phyloP scores from a whole-genome alignment of 805 yeast genomes.

The Ogataea chonburiensis region DNA sequence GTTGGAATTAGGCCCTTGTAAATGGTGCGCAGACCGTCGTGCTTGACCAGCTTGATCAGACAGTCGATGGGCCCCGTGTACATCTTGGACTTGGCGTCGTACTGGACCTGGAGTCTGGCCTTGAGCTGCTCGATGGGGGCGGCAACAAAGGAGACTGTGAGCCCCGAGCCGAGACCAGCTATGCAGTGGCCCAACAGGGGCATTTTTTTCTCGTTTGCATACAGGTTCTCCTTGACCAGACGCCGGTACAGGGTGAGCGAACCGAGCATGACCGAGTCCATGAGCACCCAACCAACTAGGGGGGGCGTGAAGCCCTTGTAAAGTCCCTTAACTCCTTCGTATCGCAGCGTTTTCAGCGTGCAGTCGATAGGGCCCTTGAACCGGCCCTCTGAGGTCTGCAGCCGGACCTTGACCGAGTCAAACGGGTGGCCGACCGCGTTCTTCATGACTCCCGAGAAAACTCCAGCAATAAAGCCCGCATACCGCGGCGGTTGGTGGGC shows the following conservation, averaged over 20 bases:
- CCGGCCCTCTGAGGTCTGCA: constrained; percentile 71
- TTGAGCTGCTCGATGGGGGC: constrained; percentile 91
- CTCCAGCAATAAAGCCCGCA: constrained; percentile 85
- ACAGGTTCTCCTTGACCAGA: constrained; percentile 61
- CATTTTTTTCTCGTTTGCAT: constrained; percentile 56
- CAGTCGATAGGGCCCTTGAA: constrained; percentile 85
- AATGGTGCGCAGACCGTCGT: constrained; percentile 67
- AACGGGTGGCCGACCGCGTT: constrained; percentile 92
- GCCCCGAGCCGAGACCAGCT: constrained; percentile 82
- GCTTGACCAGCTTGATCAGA: constrained; percentile 51
- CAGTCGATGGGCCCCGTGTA: constrained; percentile 84
- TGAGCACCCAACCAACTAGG: constrained; percentile 86
- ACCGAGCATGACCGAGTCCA: constrained; percentile 92
- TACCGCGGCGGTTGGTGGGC: constrained; percentile 41
- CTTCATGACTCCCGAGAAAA: constrained; percentile 82
- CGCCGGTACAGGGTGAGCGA: constrained; percentile 76
- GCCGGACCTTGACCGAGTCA: constrained; percentile 83
- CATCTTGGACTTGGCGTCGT: constrained; percentile 65
- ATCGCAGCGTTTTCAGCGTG: constrained; percentile 62
- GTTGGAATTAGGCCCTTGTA: constrained; percentile 85
- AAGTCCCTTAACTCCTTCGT: constrained; percentile 78
- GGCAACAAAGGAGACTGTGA: constrained; percentile 93
- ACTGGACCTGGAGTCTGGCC: constrained; percentile 87
- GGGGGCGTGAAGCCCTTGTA: constrained; percentile 94
- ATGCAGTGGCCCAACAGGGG: constrained; percentile 74